Evolutionary conservation across 2,329 filamentous ascomycete genomes (phyloP).

Genomic region (Exophiala aquamarina): DNA sequence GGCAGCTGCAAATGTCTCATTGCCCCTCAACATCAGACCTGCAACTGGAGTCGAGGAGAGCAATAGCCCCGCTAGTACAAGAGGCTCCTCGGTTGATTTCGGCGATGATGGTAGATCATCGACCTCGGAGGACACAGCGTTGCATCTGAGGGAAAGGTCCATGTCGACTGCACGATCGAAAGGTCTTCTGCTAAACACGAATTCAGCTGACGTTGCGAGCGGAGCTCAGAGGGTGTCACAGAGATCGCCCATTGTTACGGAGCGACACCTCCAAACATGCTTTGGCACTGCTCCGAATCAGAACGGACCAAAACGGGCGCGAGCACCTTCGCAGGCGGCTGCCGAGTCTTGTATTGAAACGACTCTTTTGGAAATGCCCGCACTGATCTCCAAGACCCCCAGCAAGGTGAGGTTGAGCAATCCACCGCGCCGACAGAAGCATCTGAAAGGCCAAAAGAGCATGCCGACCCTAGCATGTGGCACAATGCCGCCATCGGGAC

Average conservation of each 20-base stretch:
- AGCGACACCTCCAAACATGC: conserved; percentile 8
- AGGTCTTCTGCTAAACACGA: conserved; percentile 2
- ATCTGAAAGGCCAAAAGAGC: conserved; percentile 20
- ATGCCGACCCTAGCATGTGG: conserved; percentile 13
- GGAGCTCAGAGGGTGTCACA: conserved; percentile 1
- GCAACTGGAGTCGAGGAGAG: too few relatives aligned
- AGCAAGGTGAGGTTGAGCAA: conserved; percentile 3
- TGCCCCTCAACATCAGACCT: too few relatives aligned
- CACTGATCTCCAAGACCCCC: neutral
- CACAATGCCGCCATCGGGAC: conserved; percentile 14
- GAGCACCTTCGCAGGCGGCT: neutral
- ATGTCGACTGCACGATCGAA: conserved; percentile 5
- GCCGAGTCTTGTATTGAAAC: conserved; percentile 8
- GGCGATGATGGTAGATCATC: too few relatives aligned
- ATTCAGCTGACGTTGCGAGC: neutral
- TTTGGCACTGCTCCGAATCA: conserved; percentile 8
- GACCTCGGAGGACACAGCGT: neutral
- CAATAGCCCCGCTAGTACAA: too few relatives aligned
- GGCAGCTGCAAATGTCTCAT: too few relatives aligned
- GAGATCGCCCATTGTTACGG: conserved; percentile 16
- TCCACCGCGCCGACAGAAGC: conserved; percentile 5
- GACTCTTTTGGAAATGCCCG: conserved; percentile 4
- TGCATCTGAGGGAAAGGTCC: conserved; percentile 1
- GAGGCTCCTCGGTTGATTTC: too few relatives aligned
- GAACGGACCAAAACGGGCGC: neutral